phyloP scores from a whole-genome alignment of 495 filamentous ascomycete species.

The Neurospora sp. region DNA sequence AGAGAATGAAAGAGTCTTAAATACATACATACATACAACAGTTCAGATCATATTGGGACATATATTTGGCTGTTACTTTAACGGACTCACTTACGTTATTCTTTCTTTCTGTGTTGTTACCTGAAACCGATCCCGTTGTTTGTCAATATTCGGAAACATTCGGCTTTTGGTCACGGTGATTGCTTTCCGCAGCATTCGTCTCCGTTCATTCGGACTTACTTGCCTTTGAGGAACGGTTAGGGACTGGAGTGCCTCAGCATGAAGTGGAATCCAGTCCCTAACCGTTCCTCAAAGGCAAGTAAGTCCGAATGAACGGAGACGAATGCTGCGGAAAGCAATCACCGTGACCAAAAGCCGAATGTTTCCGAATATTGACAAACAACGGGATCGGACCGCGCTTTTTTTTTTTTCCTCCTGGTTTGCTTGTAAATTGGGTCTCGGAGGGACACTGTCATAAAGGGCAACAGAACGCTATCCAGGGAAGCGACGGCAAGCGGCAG shows the following conservation, averaged over 20 bases:
- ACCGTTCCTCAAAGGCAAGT: no score
- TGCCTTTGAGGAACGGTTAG: not conserved
- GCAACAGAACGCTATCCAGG: no score
- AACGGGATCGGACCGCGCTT: no score
- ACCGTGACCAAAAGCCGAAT: no score
- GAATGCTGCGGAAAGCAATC: no score
- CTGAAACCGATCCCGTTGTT: not conserved
- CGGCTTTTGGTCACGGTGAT: not conserved
- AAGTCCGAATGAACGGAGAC: no score
- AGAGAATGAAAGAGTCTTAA: not conserved
- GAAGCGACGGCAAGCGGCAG: no score
- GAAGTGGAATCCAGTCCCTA: no score
- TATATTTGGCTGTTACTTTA: not conserved
- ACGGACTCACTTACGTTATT: not conserved
- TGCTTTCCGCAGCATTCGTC: not conserved
- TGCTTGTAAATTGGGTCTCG: not conserved
- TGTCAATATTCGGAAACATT: not conserved
- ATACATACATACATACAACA: not conserved
- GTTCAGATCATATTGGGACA: not conserved
- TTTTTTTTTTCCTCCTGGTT: no score
- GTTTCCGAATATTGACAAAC: no score
- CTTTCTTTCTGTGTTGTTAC: not conserved
- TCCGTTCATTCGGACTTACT: not conserved
- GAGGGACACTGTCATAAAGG: not conserved
- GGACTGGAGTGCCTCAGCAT: not conserved